Evolutionary conservation across 179 eudicot genomes (phyloP).

Genomic region (Dionaea muscipula): DNA sequence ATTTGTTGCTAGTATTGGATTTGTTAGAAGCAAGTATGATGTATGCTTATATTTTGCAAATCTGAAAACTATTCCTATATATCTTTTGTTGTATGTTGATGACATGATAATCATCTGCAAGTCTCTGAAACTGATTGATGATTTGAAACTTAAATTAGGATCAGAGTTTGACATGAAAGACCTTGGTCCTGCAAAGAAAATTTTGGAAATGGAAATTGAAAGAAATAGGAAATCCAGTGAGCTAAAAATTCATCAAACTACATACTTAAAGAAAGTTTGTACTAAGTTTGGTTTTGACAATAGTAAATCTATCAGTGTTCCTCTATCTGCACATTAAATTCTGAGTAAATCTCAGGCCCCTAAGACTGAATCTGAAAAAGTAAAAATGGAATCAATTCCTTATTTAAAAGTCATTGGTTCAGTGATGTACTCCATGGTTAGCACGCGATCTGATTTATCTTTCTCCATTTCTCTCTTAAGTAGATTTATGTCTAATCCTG

Average conservation of each 20-base stretch:
- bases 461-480: background rate
- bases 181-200: background rate
- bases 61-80: no score
- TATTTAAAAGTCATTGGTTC: background rate
- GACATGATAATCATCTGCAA: no score
- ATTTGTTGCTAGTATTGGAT: background rate
- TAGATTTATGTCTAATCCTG: background rate
- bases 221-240: background rate
- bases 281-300: background rate
- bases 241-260: background rate
- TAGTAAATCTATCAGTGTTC: background rate
- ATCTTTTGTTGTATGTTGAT: no score
- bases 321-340: background rate
- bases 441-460: background rate
- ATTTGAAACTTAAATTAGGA: no score
- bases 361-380: background rate
- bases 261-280: background rate
- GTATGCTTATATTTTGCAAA: no score
- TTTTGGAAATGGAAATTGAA: background rate
- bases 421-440: background rate
- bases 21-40: background rate
- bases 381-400: background rate
- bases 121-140: no score
- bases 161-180: slow-evolving; percentile 6
- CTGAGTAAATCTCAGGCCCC: background rate